Evolutionary conservation across 2,329 filamentous ascomycete genomes (phyloP).

Genomic region (Fusarium equiseti): DNA sequence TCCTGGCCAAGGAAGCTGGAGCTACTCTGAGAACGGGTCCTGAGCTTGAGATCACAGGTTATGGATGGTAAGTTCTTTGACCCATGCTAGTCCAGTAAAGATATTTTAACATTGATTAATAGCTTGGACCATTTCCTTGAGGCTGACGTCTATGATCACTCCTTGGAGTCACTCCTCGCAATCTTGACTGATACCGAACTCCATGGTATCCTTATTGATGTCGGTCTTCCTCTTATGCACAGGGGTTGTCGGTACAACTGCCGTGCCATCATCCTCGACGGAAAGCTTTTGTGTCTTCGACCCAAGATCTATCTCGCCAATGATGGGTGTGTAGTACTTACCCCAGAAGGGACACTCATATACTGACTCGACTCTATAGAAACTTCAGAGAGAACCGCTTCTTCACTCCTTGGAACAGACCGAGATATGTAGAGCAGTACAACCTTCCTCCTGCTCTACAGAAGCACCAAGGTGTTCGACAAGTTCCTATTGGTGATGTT

Average conservation of each 20-base stretch:
- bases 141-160: slow-evolving; percentile 51
- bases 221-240: slow-evolving; percentile 59
- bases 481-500: slow-evolving; percentile 57
- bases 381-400: slow-evolving; percentile 56
- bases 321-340: slow-evolving; percentile 61
- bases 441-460: slow-evolving; percentile 67
- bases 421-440: slow-evolving; percentile 53
- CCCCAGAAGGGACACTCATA: too few species aligned
- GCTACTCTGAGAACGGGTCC: slow-evolving; percentile 73
- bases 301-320: slow-evolving; percentile 79
- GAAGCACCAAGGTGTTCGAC: slow-evolving; percentile 58
- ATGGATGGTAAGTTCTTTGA: slow-evolving; percentile 39
- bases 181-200: slow-evolving; percentile 51
- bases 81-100: neutral
- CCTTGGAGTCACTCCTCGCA: slow-evolving; percentile 49
- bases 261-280: slow-evolving; percentile 60
- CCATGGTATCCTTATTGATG: slow-evolving; percentile 55
- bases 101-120: neutral
- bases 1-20: slow-evolving; percentile 68
- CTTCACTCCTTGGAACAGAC: slow-evolving; percentile 57
- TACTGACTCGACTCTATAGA: neutral
- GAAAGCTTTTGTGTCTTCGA: slow-evolving; percentile 76
- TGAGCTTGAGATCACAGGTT: slow-evolving; percentile 60
- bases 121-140: slow-evolving; percentile 75
- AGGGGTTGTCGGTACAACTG: slow-evolving; percentile 53